These are phyloP conservation scores for Solanum pinnatisectum DNA, from an alignment of 257 asterid genomes.

Conservation along the genomic window DNA sequence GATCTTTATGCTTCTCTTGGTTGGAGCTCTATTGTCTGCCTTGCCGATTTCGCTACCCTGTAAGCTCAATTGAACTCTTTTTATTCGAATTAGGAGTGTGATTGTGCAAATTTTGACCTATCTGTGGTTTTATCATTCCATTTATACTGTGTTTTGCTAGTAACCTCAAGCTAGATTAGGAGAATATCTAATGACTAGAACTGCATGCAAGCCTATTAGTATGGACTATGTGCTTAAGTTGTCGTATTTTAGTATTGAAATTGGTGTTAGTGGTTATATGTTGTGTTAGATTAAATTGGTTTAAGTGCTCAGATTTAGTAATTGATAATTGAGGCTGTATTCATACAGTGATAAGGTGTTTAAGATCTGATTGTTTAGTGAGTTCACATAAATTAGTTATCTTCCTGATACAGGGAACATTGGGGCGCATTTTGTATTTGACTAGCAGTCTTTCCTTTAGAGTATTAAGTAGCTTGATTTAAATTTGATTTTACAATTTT, in stretches of 20 bases:
- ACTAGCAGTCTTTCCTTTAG: neutral
- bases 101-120: neutral
- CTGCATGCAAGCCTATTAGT: neutral
- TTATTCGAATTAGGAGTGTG: neutral
- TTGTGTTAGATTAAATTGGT: neutral
- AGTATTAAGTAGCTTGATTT: neutral
- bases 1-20: conserved; percentile 62
- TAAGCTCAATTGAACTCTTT: conserved; percentile 15
- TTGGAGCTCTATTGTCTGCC: conserved; percentile 71
- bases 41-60: conserved; percentile 76
- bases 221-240: neutral
- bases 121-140: neutral
- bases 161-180: neutral
- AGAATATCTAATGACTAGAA: neutral
- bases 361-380: neutral
- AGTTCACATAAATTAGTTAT: neutral
- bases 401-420: neutral
- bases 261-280: neutral
- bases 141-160: neutral
- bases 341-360: neutral
- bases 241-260: neutral
- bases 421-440: neutral
- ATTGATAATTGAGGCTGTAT: neutral
- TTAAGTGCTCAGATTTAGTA: neutral
- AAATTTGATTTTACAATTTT: neutral